Evolutionary conservation across 257 asterid species (phyloP).

Genomic region (Capsicum pubescens): DNA sequence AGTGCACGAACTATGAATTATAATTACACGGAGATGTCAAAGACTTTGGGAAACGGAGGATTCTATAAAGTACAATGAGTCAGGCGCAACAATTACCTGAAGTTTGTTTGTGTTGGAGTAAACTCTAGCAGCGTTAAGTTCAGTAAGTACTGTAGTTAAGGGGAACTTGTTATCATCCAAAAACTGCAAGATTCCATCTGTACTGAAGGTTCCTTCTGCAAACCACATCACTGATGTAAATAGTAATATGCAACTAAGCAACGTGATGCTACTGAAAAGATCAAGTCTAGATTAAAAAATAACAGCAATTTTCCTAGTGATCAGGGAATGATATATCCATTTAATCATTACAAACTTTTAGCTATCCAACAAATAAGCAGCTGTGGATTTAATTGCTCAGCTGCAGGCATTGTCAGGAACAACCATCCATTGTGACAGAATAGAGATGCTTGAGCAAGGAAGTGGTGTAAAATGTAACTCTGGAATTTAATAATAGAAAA

Average conservation of each 20-base stretch:
- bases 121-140: conserved; percentile 85
- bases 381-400: background rate
- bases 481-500: conserved; percentile 24
- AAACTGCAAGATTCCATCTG: conserved; percentile 65
- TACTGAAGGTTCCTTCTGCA: conserved; percentile 63
- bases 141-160: conserved; percentile 74
- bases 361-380: conserved; percentile 1
- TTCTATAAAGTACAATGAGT: conserved; percentile 28
- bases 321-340: background rate
- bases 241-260: background rate
- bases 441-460: background rate
- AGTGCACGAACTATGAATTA: background rate
- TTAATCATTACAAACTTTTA: background rate
- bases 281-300: background rate
- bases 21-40: background rate
- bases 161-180: conserved; percentile 82
- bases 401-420: background rate
- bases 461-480: background rate
- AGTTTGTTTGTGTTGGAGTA: conserved; percentile 66
- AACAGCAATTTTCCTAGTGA: background rate
- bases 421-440: conserved; percentile 12
- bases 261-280: background rate
- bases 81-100: conserved; percentile 60
- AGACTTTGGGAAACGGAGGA: background rate
- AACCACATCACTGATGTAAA: conserved; percentile 33